Evolutionary conservation across 345 rosid species (phyloP).

Genomic region (Moricandia arvensis): DNA sequence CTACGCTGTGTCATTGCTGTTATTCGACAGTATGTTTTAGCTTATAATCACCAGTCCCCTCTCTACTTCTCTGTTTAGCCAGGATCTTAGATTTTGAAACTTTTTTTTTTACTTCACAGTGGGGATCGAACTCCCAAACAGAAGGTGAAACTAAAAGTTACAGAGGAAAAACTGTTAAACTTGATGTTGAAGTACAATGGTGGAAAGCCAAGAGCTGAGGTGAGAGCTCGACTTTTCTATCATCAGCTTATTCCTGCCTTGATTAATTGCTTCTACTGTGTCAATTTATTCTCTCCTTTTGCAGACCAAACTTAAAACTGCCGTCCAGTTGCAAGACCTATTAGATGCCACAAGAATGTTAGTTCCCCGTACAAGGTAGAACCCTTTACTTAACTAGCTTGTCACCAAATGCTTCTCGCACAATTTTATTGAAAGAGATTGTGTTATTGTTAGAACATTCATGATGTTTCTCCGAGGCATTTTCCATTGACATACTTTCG

Average conservation of each 20-base stretch:
- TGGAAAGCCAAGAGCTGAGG: constrained; percentile 94
- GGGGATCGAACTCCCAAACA: constrained; percentile 99
- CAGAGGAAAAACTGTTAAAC: constrained; percentile 92
- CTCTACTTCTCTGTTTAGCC: neutral
- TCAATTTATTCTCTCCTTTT: constrained; percentile 26
- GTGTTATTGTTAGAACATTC: neutral
- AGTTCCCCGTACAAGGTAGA: constrained; percentile 94
- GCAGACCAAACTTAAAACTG: constrained; percentile 98
- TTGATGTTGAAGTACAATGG: constrained; percentile 99
- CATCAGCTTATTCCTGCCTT: constrained; percentile 10
- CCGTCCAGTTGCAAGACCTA: constrained; percentile 94
- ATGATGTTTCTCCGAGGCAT: neutral
- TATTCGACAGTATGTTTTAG: constrained; percentile 84
- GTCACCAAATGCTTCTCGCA: neutral
- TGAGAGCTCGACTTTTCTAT: constrained; percentile 33
- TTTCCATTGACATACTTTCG: neutral
- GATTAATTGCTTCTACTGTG: neutral
- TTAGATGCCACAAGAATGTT: constrained; percentile 96
- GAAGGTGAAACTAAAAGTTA: constrained; percentile 97
- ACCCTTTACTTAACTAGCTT: neutral
- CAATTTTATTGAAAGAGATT: neutral
- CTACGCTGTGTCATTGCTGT: constrained; percentile 96
- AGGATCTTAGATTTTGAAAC: constrained; percentile 6
- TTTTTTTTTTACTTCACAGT: constrained; percentile 42
- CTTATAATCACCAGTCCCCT: neutral